A percentile compares a stretch with the other conserved stretches of the same genome.
phyloP scores from a whole-genome alignment of 352 stramenopile species.

The Plasmopara halstedii region DNA sequence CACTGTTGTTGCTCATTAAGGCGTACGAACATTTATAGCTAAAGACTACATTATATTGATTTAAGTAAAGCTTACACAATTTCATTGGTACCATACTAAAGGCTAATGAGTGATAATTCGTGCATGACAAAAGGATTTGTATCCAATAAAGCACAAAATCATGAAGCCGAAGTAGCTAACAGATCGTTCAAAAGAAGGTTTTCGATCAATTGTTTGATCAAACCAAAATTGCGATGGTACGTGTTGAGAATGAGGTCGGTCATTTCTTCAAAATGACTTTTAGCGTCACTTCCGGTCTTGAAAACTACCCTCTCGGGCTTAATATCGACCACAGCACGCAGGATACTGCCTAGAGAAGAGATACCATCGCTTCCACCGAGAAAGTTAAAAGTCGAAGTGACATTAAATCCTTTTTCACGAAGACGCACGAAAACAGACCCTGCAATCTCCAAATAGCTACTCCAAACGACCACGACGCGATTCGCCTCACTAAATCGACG shows the following conservation, averaged over 20 bases:
- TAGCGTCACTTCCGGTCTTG: not conserved
- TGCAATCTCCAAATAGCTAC: constrained; percentile 23
- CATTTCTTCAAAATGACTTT: constrained; percentile 28
- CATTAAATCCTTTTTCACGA: constrained; percentile 21
- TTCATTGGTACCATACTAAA: too few species aligned
- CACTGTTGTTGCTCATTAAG: too few species aligned
- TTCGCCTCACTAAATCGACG: constrained; percentile 18
- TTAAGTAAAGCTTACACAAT: too few species aligned
- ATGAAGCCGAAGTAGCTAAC: constrained; percentile 4
- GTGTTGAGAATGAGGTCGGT: constrained; percentile 38
- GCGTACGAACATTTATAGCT: too few species aligned
- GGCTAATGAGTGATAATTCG: too few species aligned
- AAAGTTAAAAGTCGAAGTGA: constrained; percentile 14
- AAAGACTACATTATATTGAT: too few species aligned
- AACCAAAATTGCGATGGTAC: constrained; percentile 35
- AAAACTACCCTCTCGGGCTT: constrained; percentile 22
- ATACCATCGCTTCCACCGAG: not conserved
- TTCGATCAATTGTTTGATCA: constrained; percentile 36
- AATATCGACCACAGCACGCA: constrained; percentile 11
- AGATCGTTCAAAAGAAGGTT: constrained; percentile 26
- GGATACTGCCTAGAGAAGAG: constrained; percentile 7
- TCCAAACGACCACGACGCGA: constrained; percentile 27
- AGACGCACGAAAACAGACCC: constrained; percentile 33
- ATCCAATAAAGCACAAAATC: too few species aligned
- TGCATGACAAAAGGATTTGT: too few species aligned